Percentiles rank a stretch among this genome's conserved stretches.
These are phyloP conservation scores for Graphium sp. DNA, from an alignment of 2,329 filamentous ascomycete genomes.

Conservation along the genomic window DNA sequence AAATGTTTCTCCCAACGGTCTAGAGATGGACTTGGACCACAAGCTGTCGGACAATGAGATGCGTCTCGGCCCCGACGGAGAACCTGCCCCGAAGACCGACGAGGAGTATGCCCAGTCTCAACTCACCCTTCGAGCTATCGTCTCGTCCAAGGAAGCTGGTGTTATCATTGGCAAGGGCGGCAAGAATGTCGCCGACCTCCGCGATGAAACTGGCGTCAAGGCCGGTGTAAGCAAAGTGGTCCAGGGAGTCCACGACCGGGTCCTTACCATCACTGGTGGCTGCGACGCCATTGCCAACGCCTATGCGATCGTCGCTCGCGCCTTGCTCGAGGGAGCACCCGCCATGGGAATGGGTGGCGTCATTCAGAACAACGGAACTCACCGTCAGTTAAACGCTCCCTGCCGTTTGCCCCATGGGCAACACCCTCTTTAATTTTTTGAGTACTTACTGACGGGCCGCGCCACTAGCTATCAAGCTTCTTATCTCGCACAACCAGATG, in stretches of 20 bases:
- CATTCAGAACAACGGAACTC: constrained; percentile 74
- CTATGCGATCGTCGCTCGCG: constrained; percentile 83
- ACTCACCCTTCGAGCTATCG: constrained; percentile 89
- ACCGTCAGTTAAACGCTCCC: constrained; percentile 57
- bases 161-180: constrained; percentile 98
- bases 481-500: constrained; percentile 99
- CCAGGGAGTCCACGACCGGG: constrained; percentile 89
- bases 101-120: constrained; percentile 91
- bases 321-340: constrained; percentile 81
- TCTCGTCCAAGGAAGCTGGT: constrained; percentile 96
- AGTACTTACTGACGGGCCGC: constrained; percentile 6
- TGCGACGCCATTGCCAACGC: constrained; percentile 81
- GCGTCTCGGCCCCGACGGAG: constrained; percentile 55
- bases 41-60: constrained; percentile 46
- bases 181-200: constrained; percentile 93
- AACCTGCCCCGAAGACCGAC: constrained; percentile 75
- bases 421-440: background rate
- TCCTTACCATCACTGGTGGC: constrained; percentile 84
- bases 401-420: background rate
- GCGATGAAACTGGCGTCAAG: constrained; percentile 95
- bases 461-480: constrained; percentile 70
- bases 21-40: constrained; percentile 39
- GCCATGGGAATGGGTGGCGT: constrained; percentile 93
- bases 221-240: constrained; percentile 98
- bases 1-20: constrained; percentile 36